Percentiles rank a stretch among this genome's conserved stretches.
Conservation (phyloP, 2,329 filamentous ascomycete genomes). For the Atkinsonella texensis region DNA sequence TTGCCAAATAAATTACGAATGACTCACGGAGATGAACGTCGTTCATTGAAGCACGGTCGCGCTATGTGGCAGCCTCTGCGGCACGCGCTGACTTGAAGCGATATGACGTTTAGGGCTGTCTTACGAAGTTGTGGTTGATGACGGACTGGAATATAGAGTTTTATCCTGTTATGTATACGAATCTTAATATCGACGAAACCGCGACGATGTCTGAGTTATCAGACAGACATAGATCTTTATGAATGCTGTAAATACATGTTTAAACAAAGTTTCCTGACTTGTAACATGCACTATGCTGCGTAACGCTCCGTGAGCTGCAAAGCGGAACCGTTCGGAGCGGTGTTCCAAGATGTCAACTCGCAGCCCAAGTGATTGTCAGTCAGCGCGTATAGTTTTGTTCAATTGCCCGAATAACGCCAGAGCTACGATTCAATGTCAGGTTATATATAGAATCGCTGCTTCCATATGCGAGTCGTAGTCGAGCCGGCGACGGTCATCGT, state of each 20-base stretch:
- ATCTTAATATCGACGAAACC: constrained; percentile 2
- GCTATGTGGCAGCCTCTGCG: background rate
- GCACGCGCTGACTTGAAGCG: background rate
- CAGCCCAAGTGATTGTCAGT: too few relatives aligned
- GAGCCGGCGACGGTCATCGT: background rate
- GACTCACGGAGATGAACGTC: background rate
- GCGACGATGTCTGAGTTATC: background rate
- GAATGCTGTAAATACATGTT: background rate
- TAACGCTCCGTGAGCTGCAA: background rate
- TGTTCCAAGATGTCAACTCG: too few relatives aligned
- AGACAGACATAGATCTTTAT: background rate
- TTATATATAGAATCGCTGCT: background rate
- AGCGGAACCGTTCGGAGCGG: too few relatives aligned
- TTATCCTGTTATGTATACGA: constrained; percentile 13
- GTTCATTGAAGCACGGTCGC: background rate
- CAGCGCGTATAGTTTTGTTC: background rate
- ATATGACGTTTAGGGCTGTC: background rate
- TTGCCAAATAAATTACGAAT: background rate
- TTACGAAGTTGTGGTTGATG: constrained; percentile 3
- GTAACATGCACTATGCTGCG: too few relatives aligned
- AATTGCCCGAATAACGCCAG: background rate
- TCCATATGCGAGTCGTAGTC: background rate
- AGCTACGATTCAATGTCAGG: background rate
- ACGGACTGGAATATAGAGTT: constrained; percentile 8
- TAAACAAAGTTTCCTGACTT: background rate